Evolutionary conservation across 371 early-diverging fungal genomes (phyloP).

Genomic region (Umbelopsis sp.): DNA sequence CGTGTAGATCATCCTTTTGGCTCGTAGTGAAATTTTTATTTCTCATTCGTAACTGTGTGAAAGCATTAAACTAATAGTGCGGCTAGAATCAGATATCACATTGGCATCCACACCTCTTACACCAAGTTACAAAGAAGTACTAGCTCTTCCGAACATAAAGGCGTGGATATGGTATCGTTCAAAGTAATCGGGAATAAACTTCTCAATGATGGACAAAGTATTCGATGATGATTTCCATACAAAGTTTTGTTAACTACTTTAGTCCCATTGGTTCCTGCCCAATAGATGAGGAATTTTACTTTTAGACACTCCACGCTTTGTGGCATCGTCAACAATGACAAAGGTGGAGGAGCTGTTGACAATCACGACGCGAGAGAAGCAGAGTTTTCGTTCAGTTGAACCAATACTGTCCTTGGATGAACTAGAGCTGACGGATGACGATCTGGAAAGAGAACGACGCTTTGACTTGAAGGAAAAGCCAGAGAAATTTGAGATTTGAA

Average conservation of each 20-base stretch:
- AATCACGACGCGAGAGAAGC: constrained; percentile 37
- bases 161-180: no score
- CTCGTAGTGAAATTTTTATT: no score
- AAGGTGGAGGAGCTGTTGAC: constrained; percentile 35
- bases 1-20: no score
- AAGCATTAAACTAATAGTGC: no score
- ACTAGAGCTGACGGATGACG: neutral
- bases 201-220: no score
- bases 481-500: constrained; percentile 2
- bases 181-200: no score
- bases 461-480: constrained; percentile 1
- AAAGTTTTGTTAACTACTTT: neutral
- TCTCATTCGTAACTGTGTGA: no score
- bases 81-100: no score
- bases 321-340: constrained; percentile 30
- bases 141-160: no score
- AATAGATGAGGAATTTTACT: constrained; percentile 1
- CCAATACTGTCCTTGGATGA: neutral
- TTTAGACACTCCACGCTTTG: constrained; percentile 1
- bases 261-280: neutral
- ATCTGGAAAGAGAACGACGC: constrained; percentile 7
- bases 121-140: no score
- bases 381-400: constrained; percentile 10
- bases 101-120: no score
- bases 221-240: no score